A percentile compares a stretch with the other conserved stretches of the same genome.
phyloP scores from a whole-genome alignment of 345 rosid genomes.

The Lepidium aucheri region DNA sequence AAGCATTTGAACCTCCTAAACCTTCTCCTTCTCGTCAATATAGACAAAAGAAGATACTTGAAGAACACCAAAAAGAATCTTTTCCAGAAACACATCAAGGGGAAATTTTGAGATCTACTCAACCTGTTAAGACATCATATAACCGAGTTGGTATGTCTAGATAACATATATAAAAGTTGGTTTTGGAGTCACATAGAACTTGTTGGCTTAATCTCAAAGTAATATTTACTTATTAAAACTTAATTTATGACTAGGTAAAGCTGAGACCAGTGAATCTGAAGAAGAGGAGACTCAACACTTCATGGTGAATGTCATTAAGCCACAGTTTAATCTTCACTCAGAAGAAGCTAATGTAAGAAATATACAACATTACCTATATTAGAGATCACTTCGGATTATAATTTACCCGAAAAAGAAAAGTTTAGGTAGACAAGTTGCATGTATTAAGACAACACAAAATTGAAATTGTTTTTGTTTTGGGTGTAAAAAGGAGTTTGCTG shows the following conservation, averaged over 20 bases:
- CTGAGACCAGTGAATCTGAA: slow-evolving; percentile 53
- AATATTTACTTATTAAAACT: slow-evolving; percentile 1
- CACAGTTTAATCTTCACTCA: slow-evolving; percentile 97
- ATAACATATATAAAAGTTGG: neutral
- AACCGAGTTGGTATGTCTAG: slow-evolving; percentile 42
- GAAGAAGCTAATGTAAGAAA: slow-evolving; percentile 94
- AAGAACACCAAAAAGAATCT: slow-evolving; percentile 48
- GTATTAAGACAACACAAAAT: too few species aligned
- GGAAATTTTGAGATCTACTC: slow-evolving; percentile 33
- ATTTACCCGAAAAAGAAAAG: too few species aligned
- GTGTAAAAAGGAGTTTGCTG: neutral
- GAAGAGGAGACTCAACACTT: slow-evolving; percentile 81
- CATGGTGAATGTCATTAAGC: slow-evolving; percentile 96
- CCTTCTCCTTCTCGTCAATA: slow-evolving; percentile 94
- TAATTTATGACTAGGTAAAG: slow-evolving; percentile 32
- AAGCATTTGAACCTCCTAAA: slow-evolving; percentile 82
- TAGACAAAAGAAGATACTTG: slow-evolving; percentile 72
- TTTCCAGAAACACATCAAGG: slow-evolving; percentile 39
- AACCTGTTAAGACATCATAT: slow-evolving; percentile 32
- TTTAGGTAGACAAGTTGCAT: too few species aligned
- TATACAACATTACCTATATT: neutral
- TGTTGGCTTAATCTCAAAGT: neutral
- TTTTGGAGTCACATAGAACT: neutral
- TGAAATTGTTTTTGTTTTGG: neutral
- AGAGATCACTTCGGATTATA: too few species aligned